phyloP scores from a whole-genome alignment of 345 rosid genomes.

The Ricinus communis region DNA sequence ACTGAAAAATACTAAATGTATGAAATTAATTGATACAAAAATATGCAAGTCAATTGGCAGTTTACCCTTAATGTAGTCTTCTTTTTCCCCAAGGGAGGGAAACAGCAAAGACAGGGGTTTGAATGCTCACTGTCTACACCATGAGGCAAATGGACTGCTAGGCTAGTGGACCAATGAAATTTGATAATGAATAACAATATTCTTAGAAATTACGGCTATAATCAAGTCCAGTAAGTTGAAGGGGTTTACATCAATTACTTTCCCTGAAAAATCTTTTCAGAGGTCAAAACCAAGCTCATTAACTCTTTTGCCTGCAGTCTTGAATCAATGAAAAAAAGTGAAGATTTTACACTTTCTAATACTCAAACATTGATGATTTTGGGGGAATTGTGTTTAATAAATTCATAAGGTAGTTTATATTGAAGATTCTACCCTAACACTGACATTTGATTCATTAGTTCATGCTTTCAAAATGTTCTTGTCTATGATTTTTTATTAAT shows the following conservation, averaged over 20 bases:
- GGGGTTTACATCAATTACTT: neutral
- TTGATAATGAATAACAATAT: neutral
- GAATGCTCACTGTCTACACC: neutral
- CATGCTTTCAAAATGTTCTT: no score
- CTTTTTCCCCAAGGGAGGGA: neutral
- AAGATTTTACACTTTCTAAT: no score
- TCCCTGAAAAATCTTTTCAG: neutral
- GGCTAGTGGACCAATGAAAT: neutral
- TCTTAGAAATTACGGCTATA: neutral
- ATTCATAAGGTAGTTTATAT: neutral
- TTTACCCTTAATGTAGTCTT: neutral
- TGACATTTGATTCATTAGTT: neutral
- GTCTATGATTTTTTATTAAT: no score
- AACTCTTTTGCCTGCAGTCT: neutral
- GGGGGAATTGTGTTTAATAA: neutral
- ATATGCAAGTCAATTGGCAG: neutral
- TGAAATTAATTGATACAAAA: neutral
- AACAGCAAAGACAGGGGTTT: neutral
- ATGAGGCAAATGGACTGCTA: neutral
- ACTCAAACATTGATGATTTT: neutral
- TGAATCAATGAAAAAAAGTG: no score
- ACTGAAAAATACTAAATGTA: neutral
- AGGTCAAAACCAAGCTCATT: neutral
- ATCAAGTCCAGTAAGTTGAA: neutral
- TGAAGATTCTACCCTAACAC: neutral